phyloP scores from a whole-genome alignment of 495 filamentous ascomycete genomes.

The Penicillium daleae region DNA sequence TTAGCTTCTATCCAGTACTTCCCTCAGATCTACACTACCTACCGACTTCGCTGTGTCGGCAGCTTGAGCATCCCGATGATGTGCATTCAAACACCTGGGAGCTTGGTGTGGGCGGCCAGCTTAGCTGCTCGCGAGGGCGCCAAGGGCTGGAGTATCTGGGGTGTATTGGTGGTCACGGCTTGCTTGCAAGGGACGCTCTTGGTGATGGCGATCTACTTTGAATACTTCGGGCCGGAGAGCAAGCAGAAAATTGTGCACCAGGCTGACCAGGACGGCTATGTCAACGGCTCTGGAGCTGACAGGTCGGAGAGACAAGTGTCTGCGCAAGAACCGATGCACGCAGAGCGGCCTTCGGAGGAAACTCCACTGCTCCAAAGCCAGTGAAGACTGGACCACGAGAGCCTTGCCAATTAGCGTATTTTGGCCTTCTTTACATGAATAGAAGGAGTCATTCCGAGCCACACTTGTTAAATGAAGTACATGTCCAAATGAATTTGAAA shows the following conservation, averaged over 20 bases:
- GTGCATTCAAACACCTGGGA: slow-evolving; percentile 94
- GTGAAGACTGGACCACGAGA: slow-evolving; percentile 12
- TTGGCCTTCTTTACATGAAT: neutral
- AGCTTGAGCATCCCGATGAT: slow-evolving; percentile 97
- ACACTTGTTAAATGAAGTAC: neutral
- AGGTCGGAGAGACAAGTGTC: slow-evolving; percentile 14
- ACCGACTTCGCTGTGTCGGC: slow-evolving; percentile 77
- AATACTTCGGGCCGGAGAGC: slow-evolving; percentile 50
- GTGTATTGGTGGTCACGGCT: slow-evolving; percentile 83
- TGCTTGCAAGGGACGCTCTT: slow-evolving; percentile 83
- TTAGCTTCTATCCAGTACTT: slow-evolving; percentile 90
- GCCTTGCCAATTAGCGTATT: neutral
- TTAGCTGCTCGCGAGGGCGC: slow-evolving; percentile 76
- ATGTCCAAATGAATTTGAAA: slow-evolving; percentile 8
- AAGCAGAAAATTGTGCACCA: slow-evolving; percentile 37
- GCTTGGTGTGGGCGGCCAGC: slow-evolving; percentile 85
- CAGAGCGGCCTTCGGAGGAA: slow-evolving; percentile 49
- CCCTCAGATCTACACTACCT: slow-evolving; percentile 92
- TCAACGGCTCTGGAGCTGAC: slow-evolving; percentile 35
- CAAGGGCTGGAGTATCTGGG: slow-evolving; percentile 95
- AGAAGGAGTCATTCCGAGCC: slow-evolving; percentile 1
- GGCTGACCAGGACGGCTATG: slow-evolving; percentile 40
- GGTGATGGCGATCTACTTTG: slow-evolving; percentile 78
- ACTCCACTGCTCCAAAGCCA: slow-evolving; percentile 48
- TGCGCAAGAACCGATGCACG: slow-evolving; percentile 29